Base-by-base conservation (phyloP, 2,329 filamentous ascomycete species). In the Pseudohalonectria lignicola region DNA sequence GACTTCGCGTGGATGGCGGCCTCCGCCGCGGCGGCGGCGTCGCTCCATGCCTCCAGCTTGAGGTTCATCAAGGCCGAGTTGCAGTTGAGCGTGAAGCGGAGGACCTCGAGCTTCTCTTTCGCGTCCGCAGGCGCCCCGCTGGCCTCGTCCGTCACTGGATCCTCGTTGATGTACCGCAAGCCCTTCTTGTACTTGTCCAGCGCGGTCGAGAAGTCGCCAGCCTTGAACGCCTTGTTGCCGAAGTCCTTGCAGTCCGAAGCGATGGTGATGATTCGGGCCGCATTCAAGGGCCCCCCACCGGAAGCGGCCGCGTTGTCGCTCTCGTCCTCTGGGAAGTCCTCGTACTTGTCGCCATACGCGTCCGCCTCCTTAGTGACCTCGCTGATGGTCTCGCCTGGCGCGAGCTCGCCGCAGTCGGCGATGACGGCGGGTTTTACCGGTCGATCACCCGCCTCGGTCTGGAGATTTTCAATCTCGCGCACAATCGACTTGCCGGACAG, bases 181-280 rank as follows among this genome's bases (percentile, higher is more conserved):
- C 79, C 88, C 67, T 98, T 98, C 59, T 93, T 79, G 65, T 98
- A 98, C 66, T 98, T 98, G 43, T 82, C 79, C 19, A 96, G 68
- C 2, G 79, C 90, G 23, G 84, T 62, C 28, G 67, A 59, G 29
- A 82, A 53, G 50, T 94, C 75, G 30, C 79, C 78, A 19, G 63
- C 67, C 69, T 95, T 95, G 74, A 95, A 95, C 2, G 88, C 87
- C 49, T 79, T 78, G 68, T 94, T 96, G 50, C 92, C 92, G 54
- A 82, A 92, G 26, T 83, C 84, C 67, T 98, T 98, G 60, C 94
- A 77, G 47, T 85, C 85, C 5, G 73, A 67, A 3, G 85, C 87
- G 43, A 96, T 88, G 61, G 83, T 76, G 56, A 86, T 71, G 44
- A 87, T 75, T 44, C 82, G 72, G 15, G 69, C 56, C 12, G 82